These are phyloP conservation scores for Aegilops speltoides DNA, from an alignment of 176 grass and related monocot species.

Conservation along the genomic window DNA sequence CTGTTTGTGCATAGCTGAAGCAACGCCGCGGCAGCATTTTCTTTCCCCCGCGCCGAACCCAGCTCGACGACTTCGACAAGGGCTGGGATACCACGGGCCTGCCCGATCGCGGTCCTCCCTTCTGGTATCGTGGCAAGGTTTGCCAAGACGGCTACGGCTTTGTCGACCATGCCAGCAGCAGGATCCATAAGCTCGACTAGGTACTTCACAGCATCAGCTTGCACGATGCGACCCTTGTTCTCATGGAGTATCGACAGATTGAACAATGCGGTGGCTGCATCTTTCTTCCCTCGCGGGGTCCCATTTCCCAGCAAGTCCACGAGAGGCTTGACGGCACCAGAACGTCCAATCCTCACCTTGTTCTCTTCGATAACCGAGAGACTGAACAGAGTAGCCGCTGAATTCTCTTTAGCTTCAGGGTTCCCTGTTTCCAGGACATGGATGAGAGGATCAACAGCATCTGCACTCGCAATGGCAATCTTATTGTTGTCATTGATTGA, in stretches of 20 bases:
- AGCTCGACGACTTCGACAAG: constrained; percentile 97
- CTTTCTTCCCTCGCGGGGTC: constrained; percentile 90
- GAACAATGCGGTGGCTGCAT: constrained; percentile 90
- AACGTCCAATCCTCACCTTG: constrained; percentile 81
- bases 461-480: constrained; percentile 76
- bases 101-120: constrained; percentile 82
- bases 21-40: constrained; percentile 85
- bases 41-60: constrained; percentile 90
- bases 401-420: constrained; percentile 91
- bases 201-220: constrained; percentile 71
- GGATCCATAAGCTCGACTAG: constrained; percentile 97
- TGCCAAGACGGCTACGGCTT: constrained; percentile 90
- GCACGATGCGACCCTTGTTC: constrained; percentile 84
- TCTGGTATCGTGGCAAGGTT: constrained; percentile 95
- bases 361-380: constrained; percentile 95
- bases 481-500: constrained; percentile 99
- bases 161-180: constrained; percentile 98
- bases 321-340: constrained; percentile 71
- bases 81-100: constrained; percentile 66
- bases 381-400: constrained; percentile 93
- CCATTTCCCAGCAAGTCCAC: constrained; percentile 85
- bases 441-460: constrained; percentile 85
- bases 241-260: constrained; percentile 94
- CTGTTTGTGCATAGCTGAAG: constrained; percentile 93
- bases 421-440: constrained; percentile 85